Evolutionary conservation across 164 flowering plant species (phyloP).

Genomic region (Protea cynaroides): DNA sequence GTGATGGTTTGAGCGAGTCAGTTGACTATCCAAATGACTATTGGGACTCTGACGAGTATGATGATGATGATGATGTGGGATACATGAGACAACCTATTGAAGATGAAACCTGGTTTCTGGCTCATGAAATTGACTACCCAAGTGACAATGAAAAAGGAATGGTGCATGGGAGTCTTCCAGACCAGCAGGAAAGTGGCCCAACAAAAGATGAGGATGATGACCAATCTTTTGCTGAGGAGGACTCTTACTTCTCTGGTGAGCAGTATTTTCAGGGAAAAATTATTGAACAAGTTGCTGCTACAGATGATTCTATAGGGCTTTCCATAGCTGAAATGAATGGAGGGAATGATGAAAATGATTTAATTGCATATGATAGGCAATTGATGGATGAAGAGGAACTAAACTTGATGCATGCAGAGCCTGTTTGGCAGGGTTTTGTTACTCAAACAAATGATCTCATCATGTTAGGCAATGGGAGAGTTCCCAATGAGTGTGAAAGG

Average conservation of each 20-base stretch:
- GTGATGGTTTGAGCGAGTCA: constrained; percentile 73
- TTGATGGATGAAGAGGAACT: constrained; percentile 70
- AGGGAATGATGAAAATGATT: constrained; percentile 38
- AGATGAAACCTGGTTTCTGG: constrained; percentile 81
- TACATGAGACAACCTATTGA: constrained; percentile 82
- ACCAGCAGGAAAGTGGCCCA: constrained; percentile 50
- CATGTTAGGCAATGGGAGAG: constrained; percentile 51
- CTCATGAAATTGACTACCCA: constrained; percentile 85
- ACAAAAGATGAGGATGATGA: constrained; percentile 68
- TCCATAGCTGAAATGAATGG: constrained; percentile 50
- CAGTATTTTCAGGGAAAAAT: constrained; percentile 46
- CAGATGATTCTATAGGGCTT: constrained; percentile 48
- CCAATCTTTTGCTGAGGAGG: constrained; percentile 78
- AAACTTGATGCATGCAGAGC: constrained; percentile 65
- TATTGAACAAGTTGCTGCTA: constrained; percentile 33
- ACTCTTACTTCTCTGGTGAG: constrained; percentile 75
- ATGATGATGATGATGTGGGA: constrained; percentile 81
- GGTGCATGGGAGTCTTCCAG: constrained; percentile 63
- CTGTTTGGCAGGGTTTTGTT: constrained; percentile 91
- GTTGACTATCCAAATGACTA: constrained; percentile 73
- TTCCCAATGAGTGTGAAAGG: constrained; percentile 28
- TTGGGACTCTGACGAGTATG: constrained; percentile 91
- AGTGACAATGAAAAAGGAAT: constrained; percentile 82
- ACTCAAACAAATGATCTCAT: constrained; percentile 61
- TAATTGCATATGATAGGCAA: constrained; percentile 66